These are phyloP conservation scores for Zygoascus sp. DNA, from an alignment of 1,139 yeast genomes.

Conservation along the genomic window DNA sequence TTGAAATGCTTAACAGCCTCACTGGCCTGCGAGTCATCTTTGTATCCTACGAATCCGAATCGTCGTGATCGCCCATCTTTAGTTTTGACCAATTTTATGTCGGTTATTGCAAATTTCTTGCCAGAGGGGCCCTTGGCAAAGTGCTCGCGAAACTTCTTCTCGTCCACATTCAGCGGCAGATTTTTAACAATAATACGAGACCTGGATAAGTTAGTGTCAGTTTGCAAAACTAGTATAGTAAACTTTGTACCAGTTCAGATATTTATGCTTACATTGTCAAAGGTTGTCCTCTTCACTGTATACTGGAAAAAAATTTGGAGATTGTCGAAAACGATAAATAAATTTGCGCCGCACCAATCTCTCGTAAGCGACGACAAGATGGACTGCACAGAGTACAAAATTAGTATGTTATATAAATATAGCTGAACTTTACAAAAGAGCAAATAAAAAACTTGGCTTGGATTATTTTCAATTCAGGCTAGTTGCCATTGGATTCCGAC, in stretches of 20 bases:
- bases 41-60: constrained; percentile 90
- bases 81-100: constrained; percentile 77
- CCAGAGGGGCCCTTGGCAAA: constrained; percentile 40
- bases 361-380: background rate
- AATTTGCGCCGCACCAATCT: background rate
- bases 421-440: too few relatives aligned
- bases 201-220: constrained; percentile 33
- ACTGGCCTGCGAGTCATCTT: constrained; percentile 65
- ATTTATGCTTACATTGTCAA: background rate
- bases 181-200: constrained; percentile 96
- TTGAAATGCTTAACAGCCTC: constrained; percentile 74
- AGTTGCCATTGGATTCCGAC: background rate
- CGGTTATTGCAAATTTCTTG: constrained; percentile 57
- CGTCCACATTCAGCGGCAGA: constrained; percentile 74
- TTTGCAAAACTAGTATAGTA: background rate
- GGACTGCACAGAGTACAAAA: background rate
- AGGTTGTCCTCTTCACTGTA: background rate
- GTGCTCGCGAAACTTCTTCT: constrained; percentile 66
- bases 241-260: background rate
- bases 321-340: background rate
- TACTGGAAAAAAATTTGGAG: constrained; percentile 3
- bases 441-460: too few relatives aligned
- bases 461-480: too few relatives aligned
- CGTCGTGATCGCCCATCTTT: constrained; percentile 83
- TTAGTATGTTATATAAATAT: too few relatives aligned